A percentile compares a stretch with the other conserved stretches of the same genome.
Evolutionary conservation across 106 monocot species (phyloP).

Genomic region (Dendrobium officinale): DNA sequence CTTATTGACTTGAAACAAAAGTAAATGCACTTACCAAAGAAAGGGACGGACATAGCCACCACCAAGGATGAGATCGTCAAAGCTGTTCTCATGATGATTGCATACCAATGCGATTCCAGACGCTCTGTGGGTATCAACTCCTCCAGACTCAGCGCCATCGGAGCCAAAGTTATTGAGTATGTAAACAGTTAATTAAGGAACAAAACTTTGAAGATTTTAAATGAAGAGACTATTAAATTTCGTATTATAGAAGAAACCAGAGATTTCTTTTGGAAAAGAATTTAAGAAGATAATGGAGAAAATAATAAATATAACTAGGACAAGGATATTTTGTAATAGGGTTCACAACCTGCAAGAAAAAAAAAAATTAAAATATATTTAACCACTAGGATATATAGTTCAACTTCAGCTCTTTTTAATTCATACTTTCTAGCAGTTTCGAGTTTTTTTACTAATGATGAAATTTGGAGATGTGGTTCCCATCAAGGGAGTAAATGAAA

Average conservation of each 20-base stretch:
- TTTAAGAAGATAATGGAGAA: neutral
- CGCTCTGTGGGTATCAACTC: slow-evolving; percentile 69
- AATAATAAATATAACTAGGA: neutral
- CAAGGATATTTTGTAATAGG: slow-evolving; percentile 99
- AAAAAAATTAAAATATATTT: too few species aligned
- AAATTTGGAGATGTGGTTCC: too few species aligned
- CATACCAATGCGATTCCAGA: slow-evolving; percentile 43
- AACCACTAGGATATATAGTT: too few species aligned
- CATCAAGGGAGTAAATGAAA: neutral
- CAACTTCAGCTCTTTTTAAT: too few species aligned
- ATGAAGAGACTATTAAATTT: neutral
- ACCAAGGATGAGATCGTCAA: slow-evolving; percentile 60
- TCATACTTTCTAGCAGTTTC: too few species aligned
- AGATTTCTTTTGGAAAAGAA: neutral
- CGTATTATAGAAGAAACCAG: neutral
- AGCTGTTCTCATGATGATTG: slow-evolving; percentile 59
- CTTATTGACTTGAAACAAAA: neutral
- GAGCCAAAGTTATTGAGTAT: slow-evolving; percentile 80
- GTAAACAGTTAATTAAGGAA: slow-evolving; percentile 55
- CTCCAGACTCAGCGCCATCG: slow-evolving; percentile 91
- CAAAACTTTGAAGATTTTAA: neutral
- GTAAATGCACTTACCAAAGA: slow-evolving; percentile 64
- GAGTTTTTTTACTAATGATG: too few species aligned
- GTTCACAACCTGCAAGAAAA: slow-evolving; percentile 82
- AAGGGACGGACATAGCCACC: slow-evolving; percentile 79